phyloP scores from a whole-genome alignment of 176 grass and related monocot genomes.

The Avena sativa region DNA sequence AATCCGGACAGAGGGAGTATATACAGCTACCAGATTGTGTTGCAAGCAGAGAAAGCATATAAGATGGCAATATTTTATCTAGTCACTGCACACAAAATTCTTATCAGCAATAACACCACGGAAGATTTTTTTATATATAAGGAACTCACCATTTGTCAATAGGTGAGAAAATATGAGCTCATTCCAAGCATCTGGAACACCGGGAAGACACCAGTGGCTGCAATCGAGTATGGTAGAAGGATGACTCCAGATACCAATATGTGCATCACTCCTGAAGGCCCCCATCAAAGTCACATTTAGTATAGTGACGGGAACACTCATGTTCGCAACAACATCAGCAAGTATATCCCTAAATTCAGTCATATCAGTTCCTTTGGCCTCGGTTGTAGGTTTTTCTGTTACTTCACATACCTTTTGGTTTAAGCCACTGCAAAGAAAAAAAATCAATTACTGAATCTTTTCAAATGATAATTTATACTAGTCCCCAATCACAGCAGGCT shows the following conservation, averaged over 20 bases:
- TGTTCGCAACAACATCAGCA: constrained; percentile 59
- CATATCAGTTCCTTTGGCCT: constrained; percentile 67
- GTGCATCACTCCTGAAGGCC: constrained; percentile 87
- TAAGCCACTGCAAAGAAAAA: constrained; percentile 61
- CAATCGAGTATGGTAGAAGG: constrained; percentile 91
- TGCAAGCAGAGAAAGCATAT: background rate
- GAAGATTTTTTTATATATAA: constrained; percentile 16
- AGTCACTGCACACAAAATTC: background rate
- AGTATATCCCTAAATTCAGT: constrained; percentile 84
- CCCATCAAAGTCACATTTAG: constrained; percentile 95
- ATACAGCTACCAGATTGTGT: background rate
- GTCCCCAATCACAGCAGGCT: background rate
- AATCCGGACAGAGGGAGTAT: background rate
- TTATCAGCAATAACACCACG: background rate
- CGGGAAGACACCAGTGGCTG: constrained; percentile 97
- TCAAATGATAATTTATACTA: background rate
- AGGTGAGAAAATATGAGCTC: constrained; percentile 89
- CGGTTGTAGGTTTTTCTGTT: constrained; percentile 70
- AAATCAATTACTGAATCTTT: constrained; percentile 4
- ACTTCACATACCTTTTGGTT: constrained; percentile 84
- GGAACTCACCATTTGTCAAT: constrained; percentile 64
- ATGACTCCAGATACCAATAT: constrained; percentile 88
- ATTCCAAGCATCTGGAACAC: constrained; percentile 93
- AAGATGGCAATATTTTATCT: background rate
- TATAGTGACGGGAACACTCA: constrained; percentile 68